Percentiles rank a stretch among this genome's conserved stretches.
Conservation (phyloP, 768 basidiomycete genomes). For the Boletus fagicola region DNA sequence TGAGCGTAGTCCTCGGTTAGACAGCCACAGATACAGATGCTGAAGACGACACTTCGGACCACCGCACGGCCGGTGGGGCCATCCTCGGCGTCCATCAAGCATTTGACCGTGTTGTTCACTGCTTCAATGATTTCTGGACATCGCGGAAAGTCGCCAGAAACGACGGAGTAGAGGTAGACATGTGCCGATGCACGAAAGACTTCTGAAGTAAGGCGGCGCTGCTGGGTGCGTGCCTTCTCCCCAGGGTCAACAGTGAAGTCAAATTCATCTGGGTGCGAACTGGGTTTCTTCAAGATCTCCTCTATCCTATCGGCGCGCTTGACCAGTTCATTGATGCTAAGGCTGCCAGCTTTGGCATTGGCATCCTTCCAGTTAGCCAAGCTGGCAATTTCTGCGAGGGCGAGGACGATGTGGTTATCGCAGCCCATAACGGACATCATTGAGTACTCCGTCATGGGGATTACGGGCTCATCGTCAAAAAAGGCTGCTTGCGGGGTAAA, state of each 20-base stretch:
- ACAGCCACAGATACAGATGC: conserved; percentile 70
- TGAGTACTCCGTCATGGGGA: conserved; percentile 44
- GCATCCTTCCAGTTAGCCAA: conserved; percentile 65
- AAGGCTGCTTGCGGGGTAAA: conserved; percentile 37
- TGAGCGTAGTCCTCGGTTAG: conserved; percentile 53
- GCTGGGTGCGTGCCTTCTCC: conserved; percentile 27
- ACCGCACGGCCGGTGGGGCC: conserved; percentile 49
- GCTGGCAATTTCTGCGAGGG: conserved; percentile 68
- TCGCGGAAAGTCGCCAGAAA: conserved; percentile 69
- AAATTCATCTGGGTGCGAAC: not conserved
- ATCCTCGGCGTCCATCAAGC: conserved; percentile 41
- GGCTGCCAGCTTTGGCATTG: conserved; percentile 38
- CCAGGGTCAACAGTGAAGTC: conserved; percentile 2
- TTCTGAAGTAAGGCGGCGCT: conserved; percentile 47
- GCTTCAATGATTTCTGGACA: conserved; percentile 59
- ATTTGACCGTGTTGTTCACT: conserved; percentile 52
- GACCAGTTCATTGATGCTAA: conserved; percentile 64
- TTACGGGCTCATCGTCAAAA: conserved; percentile 38
- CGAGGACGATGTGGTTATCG: conserved; percentile 75
- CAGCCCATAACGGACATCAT: conserved; percentile 88
- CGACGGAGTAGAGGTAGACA: conserved; percentile 73
- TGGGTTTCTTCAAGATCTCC: conserved; percentile 25
- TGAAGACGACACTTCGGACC: conserved; percentile 75
- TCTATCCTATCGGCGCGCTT: conserved; percentile 53
- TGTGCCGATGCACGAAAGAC: conserved; percentile 74